phyloP scores from a whole-genome alignment of 257 asterid species.

The Solanum corneliomulleri region DNA sequence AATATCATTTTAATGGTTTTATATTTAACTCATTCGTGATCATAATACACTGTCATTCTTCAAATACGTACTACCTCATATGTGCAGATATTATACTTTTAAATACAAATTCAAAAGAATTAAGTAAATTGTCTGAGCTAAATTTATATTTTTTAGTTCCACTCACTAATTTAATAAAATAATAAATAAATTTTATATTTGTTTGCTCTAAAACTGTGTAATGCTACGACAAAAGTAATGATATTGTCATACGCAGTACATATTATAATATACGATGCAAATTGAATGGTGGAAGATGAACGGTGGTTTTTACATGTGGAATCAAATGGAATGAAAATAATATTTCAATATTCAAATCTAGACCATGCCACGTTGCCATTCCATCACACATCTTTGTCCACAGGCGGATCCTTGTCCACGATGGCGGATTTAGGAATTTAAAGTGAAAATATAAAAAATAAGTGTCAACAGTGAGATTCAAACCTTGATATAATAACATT shows the following conservation, averaged over 20 bases:
- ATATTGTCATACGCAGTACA: not conserved
- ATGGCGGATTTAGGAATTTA: too few relatives aligned
- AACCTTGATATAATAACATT: accelerated
- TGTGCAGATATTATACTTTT: not conserved
- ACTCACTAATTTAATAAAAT: too few relatives aligned
- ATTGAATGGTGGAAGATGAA: not conserved
- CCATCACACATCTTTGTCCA: conserved; percentile 16
- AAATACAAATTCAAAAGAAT: not conserved
- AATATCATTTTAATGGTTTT: not conserved
- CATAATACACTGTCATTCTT: not conserved
- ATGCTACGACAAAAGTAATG: not conserved
- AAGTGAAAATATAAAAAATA: too few relatives aligned
- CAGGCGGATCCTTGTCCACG: not conserved
- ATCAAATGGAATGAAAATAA: not conserved
- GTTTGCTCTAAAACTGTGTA: too few relatives aligned
- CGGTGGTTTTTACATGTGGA: not conserved
- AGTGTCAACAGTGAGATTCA: too few relatives aligned
- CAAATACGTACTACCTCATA: not conserved
- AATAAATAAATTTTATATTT: too few relatives aligned
- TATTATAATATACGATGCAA: too few relatives aligned
- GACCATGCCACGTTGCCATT: not conserved
- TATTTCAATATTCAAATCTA: not conserved
- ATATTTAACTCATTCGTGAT: not conserved
- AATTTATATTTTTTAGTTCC: not conserved
- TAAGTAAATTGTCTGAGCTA: not conserved